Evolutionary conservation across 2,329 filamentous ascomycete species (phyloP), one percentile per base, ranked within the genome.

Genomic region (Fusarium sp.): DNA sequence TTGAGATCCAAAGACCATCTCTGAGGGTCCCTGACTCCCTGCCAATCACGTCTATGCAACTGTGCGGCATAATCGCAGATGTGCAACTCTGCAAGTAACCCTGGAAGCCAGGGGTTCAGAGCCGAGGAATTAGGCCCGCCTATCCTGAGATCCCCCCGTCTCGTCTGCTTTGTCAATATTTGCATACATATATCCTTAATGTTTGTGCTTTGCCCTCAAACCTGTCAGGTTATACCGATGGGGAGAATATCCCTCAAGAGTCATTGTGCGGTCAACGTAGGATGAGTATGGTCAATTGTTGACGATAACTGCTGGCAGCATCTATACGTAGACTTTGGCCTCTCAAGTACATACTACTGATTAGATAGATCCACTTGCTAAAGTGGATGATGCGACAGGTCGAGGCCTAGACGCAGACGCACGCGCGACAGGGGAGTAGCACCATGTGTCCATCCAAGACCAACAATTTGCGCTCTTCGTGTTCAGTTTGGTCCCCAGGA

Each of bases 311-410:
- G 24, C 24, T 43, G 18, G 30, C 25, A 43, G 34, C 20, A 51
- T 12, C 34, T 38, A 22, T 42, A 52, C 24, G 60, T 51, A 68
- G 58, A 63, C 38, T 20, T 58, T 58, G 54, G 54, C 60, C 47
- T 66, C 51, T 53, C 50, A 66, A 58, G 64, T 54, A 62, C 29
- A 68, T 59, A 57, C 40, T 22, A 56, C 49, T 52, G 32, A 66
- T 49, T 59, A 20, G 40, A 52, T 62, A 22, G 51, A 60, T 62
- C 73, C 73, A 64, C 73, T 61, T 66, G 59, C 43, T 61, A 55
- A 63, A 70, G 60, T 52, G 74, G 64, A 74, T 74, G 73, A 75
- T 73, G 70, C 72, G 70, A 75, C 72, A 65, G 70, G 73, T 75
- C 72, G 64, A 74, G 73, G 63, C 68, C 73, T 49, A 70, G 71